Base-by-base conservation (phyloP, 2,329 filamentous ascomycete genomes). In the Fonsecaea erecta region DNA sequence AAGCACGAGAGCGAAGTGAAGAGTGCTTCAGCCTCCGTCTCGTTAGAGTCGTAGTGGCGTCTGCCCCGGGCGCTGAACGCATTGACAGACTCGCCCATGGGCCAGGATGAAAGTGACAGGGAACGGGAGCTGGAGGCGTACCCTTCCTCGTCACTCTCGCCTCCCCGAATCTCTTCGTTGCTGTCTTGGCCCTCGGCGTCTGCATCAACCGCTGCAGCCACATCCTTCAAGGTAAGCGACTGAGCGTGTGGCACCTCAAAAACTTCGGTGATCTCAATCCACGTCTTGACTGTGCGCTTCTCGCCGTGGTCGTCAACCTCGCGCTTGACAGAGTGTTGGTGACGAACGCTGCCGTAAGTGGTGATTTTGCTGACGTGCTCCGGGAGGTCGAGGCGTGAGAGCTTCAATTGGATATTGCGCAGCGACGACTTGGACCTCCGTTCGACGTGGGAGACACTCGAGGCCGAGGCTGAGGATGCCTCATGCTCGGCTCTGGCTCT, bases 161-260 rank as follows among this genome's bases (percentile, higher is more conserved):
- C n/a, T 79, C 76, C 73, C 78, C 63, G 76, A 81, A 14, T 14
- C 77, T 51, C 63, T 9, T 26, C 58, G 11, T 57, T 58, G 12
- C 32, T 26, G 35, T 52, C 28, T 1, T 2, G 11, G 7, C 9
- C 43, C 24, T 48, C 40, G 11, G 12, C 51, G 6, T 67, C 64
- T 7, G 52, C 43, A n/a, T 67, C 60, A 18, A 67, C 64, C 3
- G 64, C 64, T 11, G 37, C 40, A 4, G 37, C 51, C 21, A 67
- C 40, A 55, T 67, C 64, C 12, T 46, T 57, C 51, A 53, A 55
- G 9, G 34, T 60, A 9, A 67, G 52, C 6, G 21, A 24, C 18
- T 32, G 16, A 11, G 60, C 8, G 2, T 9, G 21, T 5, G 64
- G 64, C 21, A 67, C 65, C 14, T 67, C 62, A 40, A 65, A 67